Base-by-base conservation (phyloP, 225 moss, liverwort and hornwort genomes). In the Neckera pumila region DNA sequence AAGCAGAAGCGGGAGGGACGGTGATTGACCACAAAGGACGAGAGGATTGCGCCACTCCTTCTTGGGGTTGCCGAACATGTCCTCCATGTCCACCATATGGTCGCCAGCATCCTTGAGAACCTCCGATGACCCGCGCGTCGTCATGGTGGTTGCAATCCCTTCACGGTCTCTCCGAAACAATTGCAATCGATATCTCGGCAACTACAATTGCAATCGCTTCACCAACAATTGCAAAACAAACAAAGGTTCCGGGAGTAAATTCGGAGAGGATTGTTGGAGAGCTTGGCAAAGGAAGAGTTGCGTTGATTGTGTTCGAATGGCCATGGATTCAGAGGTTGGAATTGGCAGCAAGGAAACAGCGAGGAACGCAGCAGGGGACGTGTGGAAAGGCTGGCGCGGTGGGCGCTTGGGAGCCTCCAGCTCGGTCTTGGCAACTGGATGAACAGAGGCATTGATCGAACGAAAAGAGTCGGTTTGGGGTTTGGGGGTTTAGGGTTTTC, bases 11-110 rank as follows among this genome's bases (percentile, higher is more conserved):
- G 23, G 17, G 54, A 64, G 64, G 77, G 54, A 22, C 10, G 22
- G 40, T 30, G n/a, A 33, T 42, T 70, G 15, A 97, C 97, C 97
- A 40, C 94, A 92, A 14, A 94, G 96, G 45, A 97, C 96, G 36
- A 97, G 92, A 88, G 96, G 97, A 85, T 89, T 96, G 88, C 97
- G 95, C 79, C 83, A 83, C 86, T 94, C 89, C 90, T 83, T 94
- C 90, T 95, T 94, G 38, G 79, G 88, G 30, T 89, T 91, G 67
- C 80, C 84, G 82, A 96, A 96, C 94, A 97, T 89, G 34, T 97
- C 96, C 88, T 95, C 93, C 87, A 89, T 84, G 8, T 91, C 77
- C 70, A 82, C 80, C 86, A 86, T 86, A 21, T 86, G 85, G 4
- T 86, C 81, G 47, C 81, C 86, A 21, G 79, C 45, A 59, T 93